A percentile compares a stretch with the other conserved stretches of the same genome.
These are phyloP conservation scores for Penicillium crustosum DNA, from an alignment of 2,329 filamentous ascomycete genomes.

Conservation along the genomic window DNA sequence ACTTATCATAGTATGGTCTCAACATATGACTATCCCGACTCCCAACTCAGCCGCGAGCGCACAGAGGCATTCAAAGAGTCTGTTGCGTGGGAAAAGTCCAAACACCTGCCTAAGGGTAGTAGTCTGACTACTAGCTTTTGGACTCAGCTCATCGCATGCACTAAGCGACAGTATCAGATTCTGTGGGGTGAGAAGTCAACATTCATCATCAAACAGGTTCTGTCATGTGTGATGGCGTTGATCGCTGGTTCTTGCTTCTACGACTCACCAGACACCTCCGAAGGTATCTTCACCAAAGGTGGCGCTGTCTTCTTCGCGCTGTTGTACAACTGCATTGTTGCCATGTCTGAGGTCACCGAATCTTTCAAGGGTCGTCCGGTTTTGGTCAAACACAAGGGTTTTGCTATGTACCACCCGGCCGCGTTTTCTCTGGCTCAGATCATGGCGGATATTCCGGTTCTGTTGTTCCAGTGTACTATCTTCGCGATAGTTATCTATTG, in stretches of 20 bases:
- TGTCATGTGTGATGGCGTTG: conserved; percentile 59
- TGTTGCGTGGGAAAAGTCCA: conserved; percentile 56
- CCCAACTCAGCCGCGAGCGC: conserved; percentile 43
- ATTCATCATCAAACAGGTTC: conserved; percentile 61
- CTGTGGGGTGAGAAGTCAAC: conserved; percentile 63
- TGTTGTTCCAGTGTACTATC: conserved; percentile 57
- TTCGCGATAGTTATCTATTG: conserved; percentile 62
- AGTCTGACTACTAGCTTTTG: conserved; percentile 56
- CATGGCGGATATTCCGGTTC: conserved; percentile 50
- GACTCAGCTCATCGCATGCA: conserved; percentile 56
- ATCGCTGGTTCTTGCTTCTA: conserved; percentile 68
- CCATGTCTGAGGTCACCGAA: conserved; percentile 65
- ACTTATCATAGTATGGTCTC: conserved; percentile 53
- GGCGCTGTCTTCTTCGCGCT: conserved; percentile 64
- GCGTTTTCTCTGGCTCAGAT: conserved; percentile 41
- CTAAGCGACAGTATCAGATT: conserved; percentile 63
- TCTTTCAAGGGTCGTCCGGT: conserved; percentile 61
- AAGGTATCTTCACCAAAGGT: conserved; percentile 61
- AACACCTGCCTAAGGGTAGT: conserved; percentile 52
- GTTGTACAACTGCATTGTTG: conserved; percentile 59
- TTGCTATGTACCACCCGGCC: conserved; percentile 57
- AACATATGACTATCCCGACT: conserved; percentile 58
- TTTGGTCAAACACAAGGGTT: conserved; percentile 57
- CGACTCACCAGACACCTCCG: conserved; percentile 56
- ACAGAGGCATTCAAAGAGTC: conserved; percentile 56